These are phyloP conservation scores for Pneumocystis oryctolagi DNA, from an alignment of 1,139 yeast species.

Conservation along the genomic window DNA sequence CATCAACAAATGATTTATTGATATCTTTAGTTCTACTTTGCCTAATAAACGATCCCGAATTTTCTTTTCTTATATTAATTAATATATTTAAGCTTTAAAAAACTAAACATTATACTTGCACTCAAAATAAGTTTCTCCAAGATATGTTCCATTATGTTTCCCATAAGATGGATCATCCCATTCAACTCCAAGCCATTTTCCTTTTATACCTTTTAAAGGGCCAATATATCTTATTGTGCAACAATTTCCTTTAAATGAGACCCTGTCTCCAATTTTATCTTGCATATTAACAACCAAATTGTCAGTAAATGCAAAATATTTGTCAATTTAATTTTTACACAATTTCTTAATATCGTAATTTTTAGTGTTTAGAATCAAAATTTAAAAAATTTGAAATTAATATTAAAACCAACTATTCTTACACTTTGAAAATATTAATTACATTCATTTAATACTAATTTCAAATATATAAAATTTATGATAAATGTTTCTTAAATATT, in stretches of 20 bases:
- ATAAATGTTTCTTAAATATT: too few relatives aligned
- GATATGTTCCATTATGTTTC: conserved; percentile 39
- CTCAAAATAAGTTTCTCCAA: conserved; percentile 35
- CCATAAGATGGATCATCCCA: conserved; percentile 62
- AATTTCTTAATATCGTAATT: neutral
- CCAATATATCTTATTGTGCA: neutral
- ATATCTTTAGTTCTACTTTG: neutral
- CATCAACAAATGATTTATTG: neutral
- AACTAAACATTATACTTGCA: conserved; percentile 14
- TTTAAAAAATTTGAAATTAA: too few relatives aligned
- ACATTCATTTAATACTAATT: too few relatives aligned
- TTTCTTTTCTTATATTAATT: neutral
- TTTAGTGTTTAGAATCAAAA: neutral
- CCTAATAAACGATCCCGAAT: neutral
- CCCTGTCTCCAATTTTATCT: neutral
- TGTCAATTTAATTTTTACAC: neutral
- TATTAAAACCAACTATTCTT: too few relatives aligned
- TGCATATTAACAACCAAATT: neutral
- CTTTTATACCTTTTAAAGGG: neutral
- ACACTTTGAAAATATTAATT: too few relatives aligned
- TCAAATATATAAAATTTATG: too few relatives aligned
- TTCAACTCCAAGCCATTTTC: conserved; percentile 65
- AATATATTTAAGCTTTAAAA: neutral
- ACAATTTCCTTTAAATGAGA: neutral
- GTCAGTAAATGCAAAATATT: neutral